phyloP scores from a whole-genome alignment of 208 protist species.

The Blechomonas ayalai region DNA sequence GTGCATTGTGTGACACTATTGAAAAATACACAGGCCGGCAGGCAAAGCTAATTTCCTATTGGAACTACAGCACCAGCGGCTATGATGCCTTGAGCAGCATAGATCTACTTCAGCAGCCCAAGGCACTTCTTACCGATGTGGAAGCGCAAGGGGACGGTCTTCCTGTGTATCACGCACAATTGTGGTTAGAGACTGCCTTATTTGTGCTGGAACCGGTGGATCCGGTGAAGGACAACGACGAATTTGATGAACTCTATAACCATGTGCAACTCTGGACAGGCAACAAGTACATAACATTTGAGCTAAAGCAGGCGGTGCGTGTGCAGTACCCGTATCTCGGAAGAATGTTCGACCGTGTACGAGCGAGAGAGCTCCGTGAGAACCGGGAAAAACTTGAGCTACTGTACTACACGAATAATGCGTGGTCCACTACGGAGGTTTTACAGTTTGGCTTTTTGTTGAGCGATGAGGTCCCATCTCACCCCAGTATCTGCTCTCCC shows the following conservation, averaged over 20 bases:
- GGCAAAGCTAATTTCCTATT: conserved; percentile 45
- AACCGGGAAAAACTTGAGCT: conserved; percentile 34
- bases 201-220: conserved; percentile 46
- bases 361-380: conserved; percentile 1
- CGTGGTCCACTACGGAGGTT: conserved; percentile 28
- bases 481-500: too few relatives aligned
- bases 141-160: conserved; percentile 1
- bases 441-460: conserved; percentile 53
- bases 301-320: conserved; percentile 31
- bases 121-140: conserved; percentile 12
- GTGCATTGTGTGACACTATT: conserved; percentile 10
- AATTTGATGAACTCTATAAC: conserved; percentile 30
- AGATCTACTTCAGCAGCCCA: conserved; percentile 14
- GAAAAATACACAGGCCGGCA: conserved; percentile 13
- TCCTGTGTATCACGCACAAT: conserved; percentile 26
- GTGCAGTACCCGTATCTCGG: conserved; percentile 27
- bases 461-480: conserved; percentile 5
- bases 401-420: conserved; percentile 80
- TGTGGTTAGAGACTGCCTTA: conserved; percentile 56
- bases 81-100: conserved; percentile 32
- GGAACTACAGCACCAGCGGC: conserved; percentile 22
- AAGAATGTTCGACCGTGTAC: conserved; percentile 24
- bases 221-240: conserved; percentile 13
- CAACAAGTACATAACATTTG: conserved; percentile 31
- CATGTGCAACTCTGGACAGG: conserved; percentile 37